Conservation (phyloP, 441 rosid genomes). For the Metrosideros polymorpha region DNA sequence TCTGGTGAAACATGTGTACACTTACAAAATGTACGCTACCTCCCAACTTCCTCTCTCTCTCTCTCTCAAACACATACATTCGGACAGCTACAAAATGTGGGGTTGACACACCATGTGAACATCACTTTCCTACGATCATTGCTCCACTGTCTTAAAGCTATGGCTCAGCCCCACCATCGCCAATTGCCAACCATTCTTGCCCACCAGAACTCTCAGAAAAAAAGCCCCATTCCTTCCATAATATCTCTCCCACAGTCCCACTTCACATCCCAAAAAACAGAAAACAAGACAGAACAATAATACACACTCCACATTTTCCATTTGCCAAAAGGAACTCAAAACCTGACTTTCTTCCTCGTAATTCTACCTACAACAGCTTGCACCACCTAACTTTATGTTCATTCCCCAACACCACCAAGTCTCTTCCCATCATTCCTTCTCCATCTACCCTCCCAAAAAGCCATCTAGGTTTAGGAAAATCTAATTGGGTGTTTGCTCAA, state of each 20-base stretch:
- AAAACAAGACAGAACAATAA: background rate
- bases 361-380: constrained; percentile 12
- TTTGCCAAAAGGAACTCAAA: constrained; percentile 3
- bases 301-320: background rate
- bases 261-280: background rate
- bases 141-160: background rate
- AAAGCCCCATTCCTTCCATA: background rate
- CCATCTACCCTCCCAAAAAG: background rate
- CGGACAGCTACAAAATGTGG: constrained; percentile 10
- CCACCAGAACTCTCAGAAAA: background rate
- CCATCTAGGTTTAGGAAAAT: background rate
- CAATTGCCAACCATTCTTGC: constrained; percentile 5
- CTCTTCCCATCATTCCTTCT: background rate
- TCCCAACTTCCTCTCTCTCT: background rate
- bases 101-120: constrained; percentile 28
- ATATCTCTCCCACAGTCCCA: background rate
- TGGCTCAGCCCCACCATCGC: constrained; percentile 18
- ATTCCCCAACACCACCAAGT: background rate
- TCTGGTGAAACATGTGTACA: background rate
- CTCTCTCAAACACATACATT: background rate
- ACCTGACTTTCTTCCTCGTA: constrained; percentile 1
- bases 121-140: constrained; percentile 23
- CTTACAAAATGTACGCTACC: background rate
- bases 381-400: constrained; percentile 11
- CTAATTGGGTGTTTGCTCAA: background rate